Percentiles rank a stretch among this genome's conserved stretches.
Conservation (phyloP, 1,139 yeast genomes). For the Kodamaea sp. region DNA sequence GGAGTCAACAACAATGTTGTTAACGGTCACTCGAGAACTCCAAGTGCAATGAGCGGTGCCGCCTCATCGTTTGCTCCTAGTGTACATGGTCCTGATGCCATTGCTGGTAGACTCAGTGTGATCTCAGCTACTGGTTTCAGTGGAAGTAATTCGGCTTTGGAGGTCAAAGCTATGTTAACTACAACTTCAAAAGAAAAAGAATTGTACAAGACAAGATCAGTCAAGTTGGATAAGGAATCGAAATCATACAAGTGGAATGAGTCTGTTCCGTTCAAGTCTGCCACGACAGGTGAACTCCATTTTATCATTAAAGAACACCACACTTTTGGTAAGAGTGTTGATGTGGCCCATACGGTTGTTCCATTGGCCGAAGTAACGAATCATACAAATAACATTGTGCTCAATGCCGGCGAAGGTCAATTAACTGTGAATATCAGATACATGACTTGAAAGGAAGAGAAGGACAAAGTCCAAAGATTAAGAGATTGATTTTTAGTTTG, state of each 20-base stretch:
- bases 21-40: constrained; percentile 25
- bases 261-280: constrained; percentile 62
- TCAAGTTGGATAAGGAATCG: constrained; percentile 45
- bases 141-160: constrained; percentile 27
- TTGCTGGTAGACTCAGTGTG: constrained; percentile 55
- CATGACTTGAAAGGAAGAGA: constrained; percentile 5
- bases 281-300: constrained; percentile 54
- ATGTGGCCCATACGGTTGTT: constrained; percentile 54
- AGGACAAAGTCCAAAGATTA: constrained; percentile 1
- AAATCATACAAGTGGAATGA: constrained; percentile 60
- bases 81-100: constrained; percentile 28
- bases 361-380: constrained; percentile 35
- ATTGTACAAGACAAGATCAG: constrained; percentile 60
- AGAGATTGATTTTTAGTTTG: neutral
- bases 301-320: constrained; percentile 67
- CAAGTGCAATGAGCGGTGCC: constrained; percentile 27
- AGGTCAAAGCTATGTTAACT: constrained; percentile 50
- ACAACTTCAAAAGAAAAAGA: constrained; percentile 54
- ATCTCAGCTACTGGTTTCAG: constrained; percentile 37
- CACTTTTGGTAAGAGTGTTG: constrained; percentile 67
- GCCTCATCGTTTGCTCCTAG: constrained; percentile 36
- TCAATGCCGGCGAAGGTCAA: constrained; percentile 29
- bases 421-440: constrained; percentile 32
- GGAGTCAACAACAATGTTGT: neutral
- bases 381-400: constrained; percentile 28